Percentiles rank a stretch among this genome's conserved stretches.
Evolutionary conservation across 2,329 filamentous ascomycete species (phyloP).

Genomic region (Paraphaeosphaeria minitans): DNA sequence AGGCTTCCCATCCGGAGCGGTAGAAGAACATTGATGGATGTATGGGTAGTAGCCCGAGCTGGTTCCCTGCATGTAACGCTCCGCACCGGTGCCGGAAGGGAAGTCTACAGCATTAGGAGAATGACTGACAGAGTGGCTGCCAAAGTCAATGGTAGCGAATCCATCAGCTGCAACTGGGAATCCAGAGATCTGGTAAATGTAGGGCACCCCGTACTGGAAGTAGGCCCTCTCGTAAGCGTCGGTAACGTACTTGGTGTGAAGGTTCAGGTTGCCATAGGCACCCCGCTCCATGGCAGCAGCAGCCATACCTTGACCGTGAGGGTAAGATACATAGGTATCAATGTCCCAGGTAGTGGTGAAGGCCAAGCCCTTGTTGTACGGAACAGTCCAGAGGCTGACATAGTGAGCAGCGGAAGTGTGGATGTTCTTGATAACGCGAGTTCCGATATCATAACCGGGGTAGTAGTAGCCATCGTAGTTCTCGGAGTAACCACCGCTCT

Average conservation of each 20-base stretch:
- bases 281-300: conserved; percentile 12
- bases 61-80: conserved; percentile 5
- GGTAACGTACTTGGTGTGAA: conserved; percentile 13
- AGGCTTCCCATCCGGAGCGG: conserved; percentile 5
- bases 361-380: conserved; percentile 12
- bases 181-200: conserved; percentile 13
- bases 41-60: conserved; percentile 4
- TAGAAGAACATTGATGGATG: conserved; percentile 5
- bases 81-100: conserved; percentile 4
- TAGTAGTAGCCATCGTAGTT: conserved; percentile 13
- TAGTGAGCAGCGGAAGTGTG: conserved; percentile 7
- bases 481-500: conserved; percentile 6
- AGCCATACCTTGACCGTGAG: conserved; percentile 13
- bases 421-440: conserved; percentile 13
- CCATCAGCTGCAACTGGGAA: conserved; percentile 9
- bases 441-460: conserved; percentile 13
- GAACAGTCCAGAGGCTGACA: conserved; percentile 13
- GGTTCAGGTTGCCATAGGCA: conserved; percentile 11
- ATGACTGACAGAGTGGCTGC: conserved; percentile 13
- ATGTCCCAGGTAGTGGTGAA: conserved; percentile 16
- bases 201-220: conserved; percentile 13
- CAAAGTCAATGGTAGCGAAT: conserved; percentile 13
- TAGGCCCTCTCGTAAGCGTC: conserved; percentile 13
- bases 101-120: conserved; percentile 13
- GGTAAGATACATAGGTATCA: conserved; percentile 14